phyloP scores from a whole-genome alignment of 2,329 filamentous ascomycete genomes.

The Penicillium sp. region DNA sequence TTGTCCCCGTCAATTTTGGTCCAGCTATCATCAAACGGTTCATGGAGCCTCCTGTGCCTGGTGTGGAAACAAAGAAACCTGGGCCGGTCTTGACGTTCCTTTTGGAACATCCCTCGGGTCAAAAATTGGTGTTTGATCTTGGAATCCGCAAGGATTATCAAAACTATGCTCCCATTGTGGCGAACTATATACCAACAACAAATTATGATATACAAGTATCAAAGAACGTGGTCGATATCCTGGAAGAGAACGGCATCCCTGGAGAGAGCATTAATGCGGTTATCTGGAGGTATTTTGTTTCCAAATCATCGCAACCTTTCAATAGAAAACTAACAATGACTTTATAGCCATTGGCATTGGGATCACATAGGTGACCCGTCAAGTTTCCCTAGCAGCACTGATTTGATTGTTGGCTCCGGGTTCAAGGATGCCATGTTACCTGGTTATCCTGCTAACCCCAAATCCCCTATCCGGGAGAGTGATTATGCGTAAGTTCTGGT shows the following conservation, averaged over 20 bases:
- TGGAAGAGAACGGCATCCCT: slow-evolving; percentile 19
- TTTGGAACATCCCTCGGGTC: slow-evolving; percentile 13
- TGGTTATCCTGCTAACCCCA: slow-evolving; percentile 22
- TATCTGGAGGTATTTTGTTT: slow-evolving; percentile 7
- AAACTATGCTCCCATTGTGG: slow-evolving; percentile 26
- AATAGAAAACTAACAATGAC: neutral
- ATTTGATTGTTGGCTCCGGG: neutral
- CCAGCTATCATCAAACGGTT: slow-evolving; percentile 42
- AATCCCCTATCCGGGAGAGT: slow-evolving; percentile 19
- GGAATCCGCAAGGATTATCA: slow-evolving; percentile 34
- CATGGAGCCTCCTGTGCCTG: slow-evolving; percentile 41
- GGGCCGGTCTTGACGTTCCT: slow-evolving; percentile 11
- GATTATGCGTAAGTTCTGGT: neutral
- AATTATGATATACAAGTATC: slow-evolving; percentile 21
- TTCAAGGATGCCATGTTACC: slow-evolving; percentile 6
- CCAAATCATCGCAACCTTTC: neutral
- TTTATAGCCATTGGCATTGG: slow-evolving; percentile 28
- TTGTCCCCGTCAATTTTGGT: slow-evolving; percentile 44
- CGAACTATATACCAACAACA: slow-evolving; percentile 18
- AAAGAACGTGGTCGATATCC: slow-evolving; percentile 28
- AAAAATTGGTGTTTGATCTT: slow-evolving; percentile 33
- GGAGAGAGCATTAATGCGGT: slow-evolving; percentile 26
- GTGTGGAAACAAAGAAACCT: slow-evolving; percentile 27
- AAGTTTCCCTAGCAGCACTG: slow-evolving; percentile 24
- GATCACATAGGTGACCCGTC: slow-evolving; percentile 32